Conservation (phyloP, 805 yeast genomes). For the Hanseniaspora mollemarum region DNA sequence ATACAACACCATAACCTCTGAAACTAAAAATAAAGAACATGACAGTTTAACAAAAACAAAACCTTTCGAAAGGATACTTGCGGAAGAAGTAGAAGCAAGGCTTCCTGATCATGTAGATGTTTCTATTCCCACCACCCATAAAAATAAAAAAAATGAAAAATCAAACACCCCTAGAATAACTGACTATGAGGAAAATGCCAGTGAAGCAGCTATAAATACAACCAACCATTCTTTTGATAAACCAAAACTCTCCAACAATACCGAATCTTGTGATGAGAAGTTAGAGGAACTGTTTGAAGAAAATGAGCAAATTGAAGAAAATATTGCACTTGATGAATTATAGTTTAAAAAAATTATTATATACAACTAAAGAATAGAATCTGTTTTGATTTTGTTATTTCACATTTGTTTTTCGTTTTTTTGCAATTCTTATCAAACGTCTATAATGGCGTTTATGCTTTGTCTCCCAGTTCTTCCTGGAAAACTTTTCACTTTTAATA, state of each 20-base stretch:
- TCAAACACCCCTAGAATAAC: not conserved
- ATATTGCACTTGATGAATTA: constrained; percentile 15
- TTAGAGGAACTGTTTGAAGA: constrained; percentile 15
- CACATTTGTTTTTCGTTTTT: constrained; percentile 22
- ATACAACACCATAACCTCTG: not conserved
- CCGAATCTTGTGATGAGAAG: constrained; percentile 13
- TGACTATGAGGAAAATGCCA: not conserved
- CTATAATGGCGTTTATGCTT: constrained; percentile 34
- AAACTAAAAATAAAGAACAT: not conserved
- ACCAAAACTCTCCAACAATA: not conserved
- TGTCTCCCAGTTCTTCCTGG: constrained; percentile 35
- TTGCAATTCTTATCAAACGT: constrained; percentile 33
- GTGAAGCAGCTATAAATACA: not conserved
- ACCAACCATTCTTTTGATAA: not conserved
- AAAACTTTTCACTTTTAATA: constrained; percentile 39
- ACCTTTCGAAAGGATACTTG: not conserved
- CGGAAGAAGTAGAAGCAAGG: not conserved
- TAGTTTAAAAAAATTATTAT: not conserved
- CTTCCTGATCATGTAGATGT: not conserved
- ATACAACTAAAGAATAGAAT: not conserved
- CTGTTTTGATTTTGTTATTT: not conserved
- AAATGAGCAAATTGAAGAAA: constrained; percentile 13
- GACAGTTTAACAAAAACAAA: not conserved
- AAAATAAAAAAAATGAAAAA: not conserved
- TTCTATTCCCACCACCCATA: not conserved